phyloP scores from a whole-genome alignment of 2,329 filamentous ascomycete genomes.

The Calonectria leucothoes region DNA sequence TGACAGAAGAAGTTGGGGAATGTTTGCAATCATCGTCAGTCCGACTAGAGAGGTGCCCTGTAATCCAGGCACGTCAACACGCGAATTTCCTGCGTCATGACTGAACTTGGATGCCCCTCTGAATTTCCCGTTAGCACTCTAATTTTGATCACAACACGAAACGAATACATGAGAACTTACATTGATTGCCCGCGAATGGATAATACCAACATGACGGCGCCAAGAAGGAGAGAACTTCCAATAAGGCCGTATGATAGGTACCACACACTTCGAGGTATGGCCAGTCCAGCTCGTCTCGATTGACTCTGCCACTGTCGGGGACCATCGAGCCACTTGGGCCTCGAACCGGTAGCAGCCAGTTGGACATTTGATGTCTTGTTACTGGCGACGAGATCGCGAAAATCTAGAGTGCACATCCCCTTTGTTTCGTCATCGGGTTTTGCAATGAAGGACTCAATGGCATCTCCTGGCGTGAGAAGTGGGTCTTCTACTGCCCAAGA shows the following conservation, averaged over 20 bases:
- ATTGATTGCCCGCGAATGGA: conserved; percentile 13
- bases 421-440: conserved; percentile 26
- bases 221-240: conserved; percentile 18
- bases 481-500: conserved; percentile 26
- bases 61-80: fast-evolving
- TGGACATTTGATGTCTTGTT: background rate
- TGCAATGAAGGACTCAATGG: conserved; percentile 30
- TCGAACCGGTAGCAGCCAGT: background rate
- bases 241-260: conserved; percentile 25
- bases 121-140: background rate
- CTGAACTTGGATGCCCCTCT: conserved; percentile 12
- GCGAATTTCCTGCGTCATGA: conserved; percentile 17
- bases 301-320: conserved; percentile 19
- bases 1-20: conserved; percentile 26
- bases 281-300: conserved; percentile 14
- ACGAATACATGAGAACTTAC: background rate
- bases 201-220: conserved; percentile 6
- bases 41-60: background rate
- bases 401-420: conserved; percentile 25
- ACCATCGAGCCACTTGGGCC: conserved; percentile 10
- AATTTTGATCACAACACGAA: background rate
- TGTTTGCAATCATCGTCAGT: conserved; percentile 27
- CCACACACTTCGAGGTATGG: conserved; percentile 27
- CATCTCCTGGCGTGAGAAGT: conserved; percentile 31
- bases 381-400: conserved; percentile 1